phyloP scores from a whole-genome alignment of 2,329 filamentous ascomycete species.

The Alternaria brassicicola region DNA sequence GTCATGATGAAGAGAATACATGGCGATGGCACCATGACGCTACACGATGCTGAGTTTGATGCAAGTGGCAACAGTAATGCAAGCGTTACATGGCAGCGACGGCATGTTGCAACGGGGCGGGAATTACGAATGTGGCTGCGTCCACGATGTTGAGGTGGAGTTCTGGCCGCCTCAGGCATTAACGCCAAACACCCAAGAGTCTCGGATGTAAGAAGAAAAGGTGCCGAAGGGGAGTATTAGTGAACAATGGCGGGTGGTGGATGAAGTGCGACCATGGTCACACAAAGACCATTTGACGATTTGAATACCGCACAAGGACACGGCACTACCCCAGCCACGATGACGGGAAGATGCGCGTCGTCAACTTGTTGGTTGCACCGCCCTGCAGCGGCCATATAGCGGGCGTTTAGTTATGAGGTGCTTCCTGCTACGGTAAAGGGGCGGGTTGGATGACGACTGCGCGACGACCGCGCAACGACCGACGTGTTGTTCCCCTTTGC shows the following conservation, averaged over 20 bases:
- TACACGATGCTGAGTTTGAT: background rate
- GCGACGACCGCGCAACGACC: slow-evolving; percentile 1
- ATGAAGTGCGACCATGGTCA: background rate
- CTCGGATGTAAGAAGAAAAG: slow-evolving; percentile 27
- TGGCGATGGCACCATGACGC: background rate
- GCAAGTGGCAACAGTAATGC: background rate
- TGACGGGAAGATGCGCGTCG: slow-evolving; percentile 22
- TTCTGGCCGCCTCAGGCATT: slow-evolving; percentile 19
- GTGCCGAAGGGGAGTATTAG: background rate
- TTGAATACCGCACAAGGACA: slow-evolving; percentile 14
- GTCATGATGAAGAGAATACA: slow-evolving; percentile 18
- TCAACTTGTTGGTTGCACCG: slow-evolving; percentile 2
- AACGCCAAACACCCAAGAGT: slow-evolving; percentile 40
- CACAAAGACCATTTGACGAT: slow-evolving; percentile 11
- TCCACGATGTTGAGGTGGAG: background rate
- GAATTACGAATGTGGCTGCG: background rate
- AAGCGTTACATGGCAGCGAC: background rate
- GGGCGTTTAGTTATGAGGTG: background rate
- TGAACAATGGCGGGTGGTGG: slow-evolving; percentile 1
- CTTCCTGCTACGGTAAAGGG: background rate
- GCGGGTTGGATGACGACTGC: background rate
- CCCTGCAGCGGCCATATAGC: slow-evolving; percentile 13
- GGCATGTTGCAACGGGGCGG: slow-evolving; percentile 1
- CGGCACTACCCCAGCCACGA: slow-evolving; percentile 41
- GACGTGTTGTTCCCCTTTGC: background rate